phyloP scores from a whole-genome alignment of 805 yeast species.

The Ogataea naganishii region DNA sequence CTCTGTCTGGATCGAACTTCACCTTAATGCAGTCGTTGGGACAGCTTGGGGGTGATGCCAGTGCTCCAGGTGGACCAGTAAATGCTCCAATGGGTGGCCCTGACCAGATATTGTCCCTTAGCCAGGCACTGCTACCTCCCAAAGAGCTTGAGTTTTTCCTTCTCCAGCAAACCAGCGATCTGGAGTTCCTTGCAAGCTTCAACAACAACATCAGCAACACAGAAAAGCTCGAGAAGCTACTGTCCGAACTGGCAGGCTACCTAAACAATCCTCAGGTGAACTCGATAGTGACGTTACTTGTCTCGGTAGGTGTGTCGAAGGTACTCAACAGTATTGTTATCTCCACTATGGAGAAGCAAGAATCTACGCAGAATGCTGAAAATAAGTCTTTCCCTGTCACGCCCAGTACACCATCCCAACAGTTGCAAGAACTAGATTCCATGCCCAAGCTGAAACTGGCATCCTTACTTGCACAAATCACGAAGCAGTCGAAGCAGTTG shows the following conservation, averaged over 20 bases:
- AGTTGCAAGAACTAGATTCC: background rate
- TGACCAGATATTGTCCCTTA: slow-evolving; percentile 17
- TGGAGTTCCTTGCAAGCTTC: slow-evolving; percentile 26
- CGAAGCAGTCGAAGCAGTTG: slow-evolving; percentile 46
- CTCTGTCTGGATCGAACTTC: slow-evolving; percentile 3
- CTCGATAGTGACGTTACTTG: slow-evolving; percentile 27
- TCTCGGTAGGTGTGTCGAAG: slow-evolving; percentile 33
- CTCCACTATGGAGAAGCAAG: slow-evolving; percentile 6
- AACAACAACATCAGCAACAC: slow-evolving; percentile 15
- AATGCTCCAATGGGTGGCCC: slow-evolving; percentile 6
- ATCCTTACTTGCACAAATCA: slow-evolving; percentile 56
- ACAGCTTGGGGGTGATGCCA: slow-evolving; percentile 7
- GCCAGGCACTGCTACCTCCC: slow-evolving; percentile 45
- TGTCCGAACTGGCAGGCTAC: slow-evolving; percentile 21
- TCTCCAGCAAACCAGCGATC: slow-evolving; percentile 42
- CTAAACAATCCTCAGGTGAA: slow-evolving; percentile 16
- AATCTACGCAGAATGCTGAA: slow-evolving; percentile 5
- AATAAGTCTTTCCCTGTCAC: too few species aligned
- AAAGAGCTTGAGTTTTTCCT: slow-evolving; percentile 42
- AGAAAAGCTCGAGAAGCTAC: slow-evolving; percentile 19
- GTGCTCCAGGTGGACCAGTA: too few species aligned
- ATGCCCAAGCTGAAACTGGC: slow-evolving; percentile 45
- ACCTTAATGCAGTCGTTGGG: slow-evolving; percentile 2
- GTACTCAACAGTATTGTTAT: slow-evolving; percentile 37
- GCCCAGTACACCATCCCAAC: slow-evolving; percentile 1